phyloP scores from a whole-genome alignment of 805 yeast genomes.

The Saturnispora saitoi region DNA sequence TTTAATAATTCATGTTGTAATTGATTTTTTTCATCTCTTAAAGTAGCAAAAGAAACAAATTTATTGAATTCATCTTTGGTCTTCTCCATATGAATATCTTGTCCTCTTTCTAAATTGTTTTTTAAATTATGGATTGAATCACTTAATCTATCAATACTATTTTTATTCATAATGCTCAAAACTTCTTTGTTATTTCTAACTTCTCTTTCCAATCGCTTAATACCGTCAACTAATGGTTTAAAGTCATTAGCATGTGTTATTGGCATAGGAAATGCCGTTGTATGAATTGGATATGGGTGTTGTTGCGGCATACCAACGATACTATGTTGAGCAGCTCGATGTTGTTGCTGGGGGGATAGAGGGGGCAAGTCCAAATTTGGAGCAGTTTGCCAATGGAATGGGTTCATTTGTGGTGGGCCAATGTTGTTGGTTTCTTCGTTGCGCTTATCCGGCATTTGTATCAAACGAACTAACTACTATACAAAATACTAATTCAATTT shows the following conservation, averaged over 20 bases:
- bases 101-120: background rate
- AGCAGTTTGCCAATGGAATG: slow-evolving; percentile 6
- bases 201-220: slow-evolving; percentile 4
- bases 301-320: slow-evolving; percentile 4
- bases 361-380: background rate
- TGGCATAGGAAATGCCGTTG: slow-evolving; percentile 3
- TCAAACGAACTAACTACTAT: background rate
- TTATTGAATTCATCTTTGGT: slow-evolving; percentile 6
- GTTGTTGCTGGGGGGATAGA: slow-evolving; percentile 1
- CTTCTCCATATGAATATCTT: background rate
- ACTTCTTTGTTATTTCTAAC: slow-evolving; percentile 1
- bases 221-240: background rate
- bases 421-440: background rate
- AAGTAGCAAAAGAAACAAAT: background rate
- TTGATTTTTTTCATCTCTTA: slow-evolving; percentile 7
- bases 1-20: slow-evolving; percentile 1
- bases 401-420: background rate
- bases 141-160: background rate
- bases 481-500: background rate
- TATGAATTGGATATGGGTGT: background rate
- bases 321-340: slow-evolving; percentile 1
- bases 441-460: background rate
- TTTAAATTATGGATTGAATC: background rate
- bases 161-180: background rate
- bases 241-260: background rate